Evolutionary conservation across 2,329 filamentous ascomycete species (phyloP).

Genomic region (Colletotrichum orbiculare): DNA sequence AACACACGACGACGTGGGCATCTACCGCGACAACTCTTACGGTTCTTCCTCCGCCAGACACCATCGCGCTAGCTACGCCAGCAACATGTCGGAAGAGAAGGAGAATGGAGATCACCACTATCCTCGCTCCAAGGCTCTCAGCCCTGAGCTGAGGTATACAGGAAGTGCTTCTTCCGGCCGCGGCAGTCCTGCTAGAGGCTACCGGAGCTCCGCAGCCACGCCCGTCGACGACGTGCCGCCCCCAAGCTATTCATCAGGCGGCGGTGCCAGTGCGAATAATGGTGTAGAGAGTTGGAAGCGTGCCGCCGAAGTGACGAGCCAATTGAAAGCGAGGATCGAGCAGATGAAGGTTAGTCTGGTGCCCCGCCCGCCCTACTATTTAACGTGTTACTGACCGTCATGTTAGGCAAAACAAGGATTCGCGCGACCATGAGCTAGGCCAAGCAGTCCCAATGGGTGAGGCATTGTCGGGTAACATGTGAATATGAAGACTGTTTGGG

Average conservation of each 20-base stretch:
- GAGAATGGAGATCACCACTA: conserved; percentile 72
- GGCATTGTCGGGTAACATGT: conserved; percentile 22
- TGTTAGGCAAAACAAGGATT: conserved; percentile 62
- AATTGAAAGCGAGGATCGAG: conserved; percentile 96
- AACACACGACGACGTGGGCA: conserved; percentile 67
- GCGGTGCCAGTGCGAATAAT: conserved; percentile 52
- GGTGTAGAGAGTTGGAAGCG: conserved; percentile 95
- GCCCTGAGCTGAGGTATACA: conserved; percentile 64
- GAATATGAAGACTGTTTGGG: conserved; percentile 23
- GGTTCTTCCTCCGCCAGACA: conserved; percentile 48
- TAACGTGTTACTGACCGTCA: conserved; percentile 9
- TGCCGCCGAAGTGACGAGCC: conserved; percentile 96
- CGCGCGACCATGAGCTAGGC: conserved; percentile 42
- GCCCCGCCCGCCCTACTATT: conserved; percentile 1
- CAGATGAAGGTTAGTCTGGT: conserved; percentile 83
- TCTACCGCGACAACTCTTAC: conserved; percentile 63
- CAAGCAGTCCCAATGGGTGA: background rate
- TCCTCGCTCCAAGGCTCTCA: conserved; percentile 61
- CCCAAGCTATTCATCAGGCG: conserved; percentile 20
- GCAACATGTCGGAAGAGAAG: conserved; percentile 79
- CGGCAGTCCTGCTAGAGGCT: conserved; percentile 69
- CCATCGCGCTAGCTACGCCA: conserved; percentile 71
- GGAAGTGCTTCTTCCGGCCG: conserved; percentile 66
- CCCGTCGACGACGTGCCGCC: conserved; percentile 33
- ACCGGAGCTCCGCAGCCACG: conserved; percentile 49